These are phyloP conservation scores for Dissophora ornata DNA, from an alignment of 192 early-diverging fungal genomes.

Conservation along the genomic window DNA sequence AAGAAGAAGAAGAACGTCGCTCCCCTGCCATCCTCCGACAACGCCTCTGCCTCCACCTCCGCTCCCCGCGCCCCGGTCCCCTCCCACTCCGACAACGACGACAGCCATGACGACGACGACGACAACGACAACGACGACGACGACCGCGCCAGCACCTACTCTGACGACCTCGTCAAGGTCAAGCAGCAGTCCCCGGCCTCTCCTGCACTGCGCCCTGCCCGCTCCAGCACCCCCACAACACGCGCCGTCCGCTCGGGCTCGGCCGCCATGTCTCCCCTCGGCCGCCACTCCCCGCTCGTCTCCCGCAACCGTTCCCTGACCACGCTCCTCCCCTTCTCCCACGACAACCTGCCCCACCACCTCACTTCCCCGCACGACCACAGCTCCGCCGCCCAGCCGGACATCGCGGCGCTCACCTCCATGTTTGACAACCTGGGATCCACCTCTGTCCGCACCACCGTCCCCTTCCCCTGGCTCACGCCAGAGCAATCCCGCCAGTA, in stretches of 20 bases:
- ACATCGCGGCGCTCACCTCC: constrained; percentile 31
- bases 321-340: constrained; percentile 44
- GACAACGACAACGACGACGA: constrained; percentile 14
- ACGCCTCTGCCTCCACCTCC: constrained; percentile 1
- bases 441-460: constrained; percentile 46
- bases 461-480: constrained; percentile 52
- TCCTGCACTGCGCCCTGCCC: constrained; percentile 27
- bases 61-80: neutral
- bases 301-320: constrained; percentile 53
- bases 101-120: constrained; percentile 25
- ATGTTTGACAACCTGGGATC: constrained; percentile 53
- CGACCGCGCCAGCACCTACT: constrained; percentile 25
- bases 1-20: constrained; percentile 33
- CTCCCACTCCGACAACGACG: constrained; percentile 17
- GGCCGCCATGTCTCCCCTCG: constrained; percentile 37
- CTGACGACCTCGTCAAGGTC: constrained; percentile 43
- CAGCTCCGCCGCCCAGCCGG: constrained; percentile 10
- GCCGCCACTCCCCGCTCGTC: constrained; percentile 45
- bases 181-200: constrained; percentile 48
- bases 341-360: constrained; percentile 26
- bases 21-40: constrained; percentile 2
- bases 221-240: constrained; percentile 20
- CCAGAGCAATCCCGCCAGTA: constrained; percentile 52
- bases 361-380: constrained; percentile 1
- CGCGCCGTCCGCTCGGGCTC: constrained; percentile 46